Evolutionary conservation across 2,329 filamentous ascomycete genomes (phyloP).

Genomic region (Albophoma yamanashiensis): DNA sequence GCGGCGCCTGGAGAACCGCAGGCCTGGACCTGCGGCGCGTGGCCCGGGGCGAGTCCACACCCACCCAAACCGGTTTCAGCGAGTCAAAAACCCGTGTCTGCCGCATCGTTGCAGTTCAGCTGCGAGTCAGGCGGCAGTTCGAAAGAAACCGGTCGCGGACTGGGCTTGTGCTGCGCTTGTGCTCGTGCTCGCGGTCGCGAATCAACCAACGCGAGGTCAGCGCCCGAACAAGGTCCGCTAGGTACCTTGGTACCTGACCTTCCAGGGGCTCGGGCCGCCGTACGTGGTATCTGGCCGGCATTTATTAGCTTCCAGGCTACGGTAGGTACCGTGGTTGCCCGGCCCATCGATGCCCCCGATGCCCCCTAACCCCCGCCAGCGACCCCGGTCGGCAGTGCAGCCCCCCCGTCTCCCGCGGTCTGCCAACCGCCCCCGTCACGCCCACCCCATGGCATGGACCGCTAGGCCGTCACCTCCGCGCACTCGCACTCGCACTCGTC

Average conservation of each 20-base stretch:
- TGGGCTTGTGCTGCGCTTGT: not conserved
- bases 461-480: not conserved
- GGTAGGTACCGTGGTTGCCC: too few species aligned
- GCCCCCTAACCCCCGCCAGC: not conserved
- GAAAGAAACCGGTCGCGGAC: not conserved
- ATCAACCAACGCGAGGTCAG: too few species aligned
- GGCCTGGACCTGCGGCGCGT: not conserved
- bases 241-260: too few species aligned
- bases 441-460: not conserved
- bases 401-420: not conserved
- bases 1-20: not conserved
- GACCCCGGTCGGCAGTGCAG: not conserved
- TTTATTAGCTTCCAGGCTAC: too few species aligned
- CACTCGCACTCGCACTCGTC: not conserved
- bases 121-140: not conserved
- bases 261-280: not conserved
- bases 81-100: not conserved
- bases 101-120: not conserved
- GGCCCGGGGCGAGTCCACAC: not conserved
- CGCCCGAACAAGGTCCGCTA: too few species aligned
- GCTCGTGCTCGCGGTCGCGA: too few species aligned
- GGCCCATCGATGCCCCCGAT: not conserved
- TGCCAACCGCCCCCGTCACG: not conserved
- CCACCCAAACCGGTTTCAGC: not conserved
- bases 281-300: not conserved